phyloP scores from a whole-genome alignment of 179 eudicot species.

The Actinidia chinensis region DNA sequence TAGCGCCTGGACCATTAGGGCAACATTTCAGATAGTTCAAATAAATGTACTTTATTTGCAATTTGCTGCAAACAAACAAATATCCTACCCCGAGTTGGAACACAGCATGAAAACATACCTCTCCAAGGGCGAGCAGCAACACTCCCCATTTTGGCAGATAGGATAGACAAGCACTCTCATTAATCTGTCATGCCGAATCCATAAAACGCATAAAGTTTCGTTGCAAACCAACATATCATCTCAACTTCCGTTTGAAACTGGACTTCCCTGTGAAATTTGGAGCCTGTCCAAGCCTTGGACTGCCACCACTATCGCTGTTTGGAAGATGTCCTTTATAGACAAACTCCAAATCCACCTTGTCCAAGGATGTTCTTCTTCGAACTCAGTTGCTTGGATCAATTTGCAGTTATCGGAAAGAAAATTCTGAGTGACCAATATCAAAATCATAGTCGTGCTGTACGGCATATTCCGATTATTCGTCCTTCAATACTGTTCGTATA shows the following conservation, averaged over 20 bases:
- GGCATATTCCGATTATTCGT: conserved; percentile 39
- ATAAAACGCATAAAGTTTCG: conserved; percentile 75
- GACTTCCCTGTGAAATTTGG: conserved; percentile 85
- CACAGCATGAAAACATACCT: conserved; percentile 49
- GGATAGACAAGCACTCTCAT: conserved; percentile 90
- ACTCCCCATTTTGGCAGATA: conserved; percentile 89
- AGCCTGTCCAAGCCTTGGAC: conserved; percentile 86
- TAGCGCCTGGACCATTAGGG: neutral
- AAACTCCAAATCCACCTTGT: conserved; percentile 87
- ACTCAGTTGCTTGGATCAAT: conserved; percentile 64
- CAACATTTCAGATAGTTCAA: neutral
- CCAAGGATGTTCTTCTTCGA: conserved; percentile 75
- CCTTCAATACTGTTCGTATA: neutral
- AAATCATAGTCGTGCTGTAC: conserved; percentile 91
- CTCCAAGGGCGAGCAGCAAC: conserved; percentile 90
- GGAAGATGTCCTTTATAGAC: conserved; percentile 83
- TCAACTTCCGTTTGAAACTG: conserved; percentile 98
- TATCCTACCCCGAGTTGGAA: neutral
- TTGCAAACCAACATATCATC: conserved; percentile 88
- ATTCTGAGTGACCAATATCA: conserved; percentile 68
- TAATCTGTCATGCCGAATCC: conserved; percentile 89
- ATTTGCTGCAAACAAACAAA: neutral
- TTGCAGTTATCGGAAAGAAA: conserved; percentile 84
- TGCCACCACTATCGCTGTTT: conserved; percentile 68
- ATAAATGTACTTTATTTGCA: neutral